Conservation (phyloP, 306 rosid genomes). For the Sindora glabra region DNA sequence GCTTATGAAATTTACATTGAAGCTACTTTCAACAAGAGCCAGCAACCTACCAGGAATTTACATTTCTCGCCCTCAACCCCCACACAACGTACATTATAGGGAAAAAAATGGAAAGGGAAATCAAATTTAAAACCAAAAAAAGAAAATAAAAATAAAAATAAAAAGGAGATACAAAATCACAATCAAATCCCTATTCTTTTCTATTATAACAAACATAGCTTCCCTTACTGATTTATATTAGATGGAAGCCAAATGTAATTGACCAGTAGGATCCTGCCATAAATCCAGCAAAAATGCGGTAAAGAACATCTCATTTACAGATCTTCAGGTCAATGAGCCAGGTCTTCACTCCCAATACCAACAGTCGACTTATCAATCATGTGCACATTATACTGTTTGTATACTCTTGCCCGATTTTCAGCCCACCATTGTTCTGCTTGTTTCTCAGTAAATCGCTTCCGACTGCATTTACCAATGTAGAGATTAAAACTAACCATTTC, state of each 20-base stretch:
- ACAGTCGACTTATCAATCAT: constrained; percentile 72
- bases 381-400: constrained; percentile 79
- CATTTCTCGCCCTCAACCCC: constrained; percentile 90
- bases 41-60: constrained; percentile 75
- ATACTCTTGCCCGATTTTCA: constrained; percentile 80
- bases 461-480: constrained; percentile 46
- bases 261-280: constrained; percentile 38
- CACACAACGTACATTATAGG: constrained; percentile 65
- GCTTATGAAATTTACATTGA: constrained; percentile 71
- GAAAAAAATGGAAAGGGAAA: constrained; percentile 56
- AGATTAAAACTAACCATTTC: constrained; percentile 4
- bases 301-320: constrained; percentile 56
- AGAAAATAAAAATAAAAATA: constrained; percentile 10
- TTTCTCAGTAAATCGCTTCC: constrained; percentile 92
- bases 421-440: constrained; percentile 99
- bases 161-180: constrained; percentile 32
- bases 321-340: constrained; percentile 59
- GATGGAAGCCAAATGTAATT: constrained; percentile 54
- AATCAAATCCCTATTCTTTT: constrained; percentile 64
- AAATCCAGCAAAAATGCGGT: constrained; percentile 46
- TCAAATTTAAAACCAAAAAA: constrained; percentile 19
- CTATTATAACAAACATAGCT: constrained; percentile 51
- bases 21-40: constrained; percentile 50
- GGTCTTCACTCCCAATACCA: constrained; percentile 84
- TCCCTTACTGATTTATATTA: constrained; percentile 34